Evolutionary conservation across 805 yeast species (phyloP).

Genomic region (Wickerhamomyces silvicola): DNA sequence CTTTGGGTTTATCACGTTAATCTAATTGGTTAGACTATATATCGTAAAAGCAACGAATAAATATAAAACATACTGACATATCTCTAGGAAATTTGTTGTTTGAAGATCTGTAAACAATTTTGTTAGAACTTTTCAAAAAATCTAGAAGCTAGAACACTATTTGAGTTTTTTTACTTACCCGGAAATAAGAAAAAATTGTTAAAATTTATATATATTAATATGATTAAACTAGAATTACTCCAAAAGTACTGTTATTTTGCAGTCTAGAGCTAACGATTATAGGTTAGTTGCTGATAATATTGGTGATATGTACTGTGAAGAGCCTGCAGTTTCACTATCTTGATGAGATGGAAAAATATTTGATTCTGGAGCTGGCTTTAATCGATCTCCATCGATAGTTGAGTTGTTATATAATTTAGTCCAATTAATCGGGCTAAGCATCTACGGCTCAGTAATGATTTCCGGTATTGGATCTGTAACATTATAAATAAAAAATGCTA

Average conservation of each 20-base stretch:
- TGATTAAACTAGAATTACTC: neutral
- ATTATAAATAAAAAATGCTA: conserved; percentile 12
- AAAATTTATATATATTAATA: too few species aligned
- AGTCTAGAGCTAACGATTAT: neutral
- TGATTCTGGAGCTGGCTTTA: conserved; percentile 10
- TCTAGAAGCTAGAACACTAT: too few species aligned
- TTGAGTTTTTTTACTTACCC: too few species aligned
- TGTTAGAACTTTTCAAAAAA: too few species aligned
- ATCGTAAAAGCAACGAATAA: neutral
- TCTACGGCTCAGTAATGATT: conserved; percentile 12
- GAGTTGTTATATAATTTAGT: conserved; percentile 3
- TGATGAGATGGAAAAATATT: conserved; percentile 4
- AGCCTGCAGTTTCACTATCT: conserved; percentile 1
- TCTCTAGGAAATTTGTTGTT: too few species aligned
- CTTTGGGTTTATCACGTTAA: conserved; percentile 78
- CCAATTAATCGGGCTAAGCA: conserved; percentile 14
- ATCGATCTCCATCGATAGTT: conserved; percentile 9
- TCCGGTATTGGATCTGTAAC: conserved; percentile 15
- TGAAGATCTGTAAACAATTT: too few species aligned
- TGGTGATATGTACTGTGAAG: conserved; percentile 4
- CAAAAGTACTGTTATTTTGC: neutral
- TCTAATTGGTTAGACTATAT: too few species aligned
- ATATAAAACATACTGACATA: neutral
- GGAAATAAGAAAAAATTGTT: too few species aligned
- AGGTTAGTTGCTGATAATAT: conserved; percentile 1